phyloP scores from a whole-genome alignment of 148 eudicot species.

The Diospyros kaki region DNA sequence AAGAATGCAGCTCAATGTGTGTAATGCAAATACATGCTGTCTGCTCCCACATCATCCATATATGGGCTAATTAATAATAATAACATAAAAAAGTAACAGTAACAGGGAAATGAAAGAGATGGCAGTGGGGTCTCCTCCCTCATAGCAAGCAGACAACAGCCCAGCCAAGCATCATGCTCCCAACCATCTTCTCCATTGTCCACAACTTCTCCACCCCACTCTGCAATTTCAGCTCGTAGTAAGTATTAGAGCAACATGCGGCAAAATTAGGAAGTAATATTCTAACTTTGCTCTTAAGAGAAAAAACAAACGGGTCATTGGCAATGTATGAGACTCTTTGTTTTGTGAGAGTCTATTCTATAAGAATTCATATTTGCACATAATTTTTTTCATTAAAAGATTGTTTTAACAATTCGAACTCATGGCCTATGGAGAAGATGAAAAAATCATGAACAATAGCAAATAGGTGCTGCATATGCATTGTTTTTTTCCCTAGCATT shows the following conservation, averaged over 20 bases:
- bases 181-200: conserved; percentile 20
- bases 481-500: too few species aligned
- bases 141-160: conserved; percentile 19
- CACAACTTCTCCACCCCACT: conserved; percentile 30
- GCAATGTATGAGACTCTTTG: too few species aligned
- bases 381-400: too few species aligned
- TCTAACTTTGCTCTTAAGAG: not conserved
- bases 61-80: conserved; percentile 12
- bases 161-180: conserved; percentile 28
- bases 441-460: too few species aligned
- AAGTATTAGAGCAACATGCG: not conserved
- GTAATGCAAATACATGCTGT: conserved; percentile 6
- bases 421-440: too few species aligned
- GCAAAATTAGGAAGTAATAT: not conserved
- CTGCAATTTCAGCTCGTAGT: conserved; percentile 12
- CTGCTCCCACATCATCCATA: not conserved
- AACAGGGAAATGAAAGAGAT: not conserved
- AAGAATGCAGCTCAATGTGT: conserved; percentile 33
- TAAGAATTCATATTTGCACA: too few species aligned
- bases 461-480: too few species aligned
- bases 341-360: too few species aligned
- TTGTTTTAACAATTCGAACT: too few species aligned
- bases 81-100: not conserved
- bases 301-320: too few species aligned
- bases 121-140: not conserved